These are phyloP conservation scores for Aspergillus coremiiformis DNA, from an alignment of 495 filamentous ascomycete species.

Conservation along the genomic window DNA sequence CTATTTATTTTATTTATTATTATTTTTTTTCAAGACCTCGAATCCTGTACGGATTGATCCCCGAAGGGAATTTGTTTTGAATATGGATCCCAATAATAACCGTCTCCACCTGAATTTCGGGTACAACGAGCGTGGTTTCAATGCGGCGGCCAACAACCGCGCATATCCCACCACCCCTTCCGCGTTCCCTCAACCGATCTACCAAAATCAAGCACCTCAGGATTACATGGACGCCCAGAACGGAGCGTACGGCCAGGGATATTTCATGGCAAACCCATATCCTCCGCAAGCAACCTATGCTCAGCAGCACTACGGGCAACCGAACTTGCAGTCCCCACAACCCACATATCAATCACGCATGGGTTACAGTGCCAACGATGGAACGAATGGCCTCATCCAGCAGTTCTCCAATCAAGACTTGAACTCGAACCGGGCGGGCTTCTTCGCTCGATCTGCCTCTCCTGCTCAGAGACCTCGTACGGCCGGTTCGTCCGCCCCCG, in stretches of 20 bases:
- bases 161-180: conserved; percentile 95
- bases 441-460: conserved; percentile 63
- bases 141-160: conserved; percentile 54
- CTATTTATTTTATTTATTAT: too few species aligned
- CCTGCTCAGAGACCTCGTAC: conserved; percentile 71
- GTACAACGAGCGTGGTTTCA: conserved; percentile 57
- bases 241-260: conserved; percentile 48
- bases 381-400: conserved; percentile 75
- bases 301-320: conserved; percentile 62
- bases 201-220: conserved; percentile 55
- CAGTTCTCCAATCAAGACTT: conserved; percentile 98
- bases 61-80: conserved; percentile 15
- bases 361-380: conserved; percentile 48
- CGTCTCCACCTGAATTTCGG: conserved; percentile 68
- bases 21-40: conserved; percentile 11
- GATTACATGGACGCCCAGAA: conserved; percentile 44
- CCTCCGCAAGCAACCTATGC: conserved; percentile 53
- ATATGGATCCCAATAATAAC: conserved; percentile 48
- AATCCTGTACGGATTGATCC: conserved; percentile 10
- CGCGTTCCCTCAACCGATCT: conserved; percentile 88
- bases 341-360: conserved; percentile 43
- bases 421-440: conserved; percentile 57
- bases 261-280: conserved; percentile 55
- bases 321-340: conserved; percentile 47
- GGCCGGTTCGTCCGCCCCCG: conserved; percentile 53